Base-by-base conservation (phyloP, 2,329 filamentous ascomycete genomes). In the Periconia digitata region DNA sequence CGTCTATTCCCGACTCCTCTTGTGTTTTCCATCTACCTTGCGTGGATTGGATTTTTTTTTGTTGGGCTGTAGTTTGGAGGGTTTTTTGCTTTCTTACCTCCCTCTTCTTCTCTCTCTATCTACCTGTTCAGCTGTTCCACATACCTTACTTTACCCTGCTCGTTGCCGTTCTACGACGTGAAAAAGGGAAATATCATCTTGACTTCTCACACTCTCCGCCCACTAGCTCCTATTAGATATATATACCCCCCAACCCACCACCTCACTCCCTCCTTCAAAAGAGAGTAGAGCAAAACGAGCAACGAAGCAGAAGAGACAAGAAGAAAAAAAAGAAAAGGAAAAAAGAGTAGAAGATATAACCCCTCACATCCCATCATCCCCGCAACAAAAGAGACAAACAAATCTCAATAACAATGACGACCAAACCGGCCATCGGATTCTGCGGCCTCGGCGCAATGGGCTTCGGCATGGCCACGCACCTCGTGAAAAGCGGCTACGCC, bases 361-460 rank as follows among this genome's bases (percentile, higher is more conserved):
- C 34, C 18, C 34, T 7, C 13, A 36, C 34, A 36, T 15, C 18
- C 6, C 34, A 32, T 32, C 27, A 32, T 32, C 13, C 6, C 18
- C 34, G 18, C 34, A 36, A 17, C 34, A 36, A 36, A 36, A 6
- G n/a, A n/a, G n/a, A n/a, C n/a, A n/a, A n/a, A n/a, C n/a, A n/a
- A n/a, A n/a, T n/a, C n/a, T n/a, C n/a, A n/a, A n/a, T n/a, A 13
- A 55, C 23, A 22, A 70, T 69, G 65, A 53, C 66, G 8, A 50
- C 53, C 43, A 80, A 77, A 63, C 76, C 77, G 21, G 62, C 71
- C 44, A 74, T 88, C 45, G 80, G 83, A 55, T 89, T 90, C 71
- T 85, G 87, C 54, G 87, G 87, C 75, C 84, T 91, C 3, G 87
- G 87, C 47, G 87, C 87, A 71, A 90, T 90, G 87, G 87, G 87